Conservation (phyloP, 1,284 basidiomycete species). For the Moesziomyces globuligerus region DNA sequence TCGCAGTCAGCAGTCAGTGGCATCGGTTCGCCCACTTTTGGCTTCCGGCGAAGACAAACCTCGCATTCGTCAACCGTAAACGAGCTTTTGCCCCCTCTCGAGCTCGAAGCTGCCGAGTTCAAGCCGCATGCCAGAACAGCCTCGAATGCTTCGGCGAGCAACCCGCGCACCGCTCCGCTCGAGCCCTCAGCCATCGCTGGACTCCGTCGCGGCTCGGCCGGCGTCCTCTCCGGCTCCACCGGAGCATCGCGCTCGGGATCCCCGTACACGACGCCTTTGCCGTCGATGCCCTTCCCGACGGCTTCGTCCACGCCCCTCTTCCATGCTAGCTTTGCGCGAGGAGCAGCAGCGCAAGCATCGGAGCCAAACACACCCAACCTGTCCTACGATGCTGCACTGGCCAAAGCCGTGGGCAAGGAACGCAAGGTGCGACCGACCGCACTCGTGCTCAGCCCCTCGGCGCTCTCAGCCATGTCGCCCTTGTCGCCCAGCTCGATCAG, state of each 20-base stretch:
- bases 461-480: constrained; percentile 14
- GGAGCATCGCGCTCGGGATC: constrained; percentile 1
- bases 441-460: constrained; percentile 23
- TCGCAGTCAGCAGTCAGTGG: constrained; percentile 5
- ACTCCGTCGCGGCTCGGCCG: constrained; percentile 15
- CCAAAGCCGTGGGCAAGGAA: constrained; percentile 34
- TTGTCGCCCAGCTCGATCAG: constrained; percentile 9
- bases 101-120: constrained; percentile 4
- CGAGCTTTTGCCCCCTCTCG: constrained; percentile 27
- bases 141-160: constrained; percentile 17
- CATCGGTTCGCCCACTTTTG: constrained; percentile 29
- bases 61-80: constrained; percentile 14
- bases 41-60: constrained; percentile 3
- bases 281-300: constrained; percentile 23
- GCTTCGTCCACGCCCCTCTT: constrained; percentile 13
- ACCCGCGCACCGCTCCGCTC: constrained; percentile 4
- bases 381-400: constrained; percentile 22
- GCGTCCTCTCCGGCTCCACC: background rate
- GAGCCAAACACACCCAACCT: constrained; percentile 32
- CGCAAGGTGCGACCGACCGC: constrained; percentile 39
- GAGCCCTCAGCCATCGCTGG: constrained; percentile 4
- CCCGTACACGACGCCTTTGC: constrained; percentile 22
- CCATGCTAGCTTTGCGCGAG: background rate
- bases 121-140: constrained; percentile 1
- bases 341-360: constrained; percentile 8